Evolutionary conservation across 768 basidiomycete genomes (phyloP).

Genomic region (Podaxis mareebaensis): DNA sequence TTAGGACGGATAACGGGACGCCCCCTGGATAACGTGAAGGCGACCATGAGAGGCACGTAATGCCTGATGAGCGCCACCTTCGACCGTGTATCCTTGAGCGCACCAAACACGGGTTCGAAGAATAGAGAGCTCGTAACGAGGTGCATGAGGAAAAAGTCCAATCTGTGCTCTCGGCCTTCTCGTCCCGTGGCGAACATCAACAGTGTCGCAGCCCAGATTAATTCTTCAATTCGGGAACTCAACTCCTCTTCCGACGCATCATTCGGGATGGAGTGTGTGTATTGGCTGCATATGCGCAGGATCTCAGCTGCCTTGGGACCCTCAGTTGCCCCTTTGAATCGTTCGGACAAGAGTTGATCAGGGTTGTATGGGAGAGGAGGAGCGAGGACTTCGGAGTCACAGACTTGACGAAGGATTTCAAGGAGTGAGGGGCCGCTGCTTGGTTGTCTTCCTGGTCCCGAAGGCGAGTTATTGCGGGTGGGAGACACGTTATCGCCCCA

Average conservation of each 20-base stretch:
- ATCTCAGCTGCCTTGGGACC: conserved; percentile 47
- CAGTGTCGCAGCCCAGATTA: conserved; percentile 48
- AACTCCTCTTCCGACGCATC: conserved; percentile 34
- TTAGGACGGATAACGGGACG: conserved; percentile 52
- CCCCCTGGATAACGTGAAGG: conserved; percentile 40
- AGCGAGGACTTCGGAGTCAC: conserved; percentile 47
- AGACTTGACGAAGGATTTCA: conserved; percentile 49
- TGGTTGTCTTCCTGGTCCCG: conserved; percentile 22
- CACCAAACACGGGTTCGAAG: conserved; percentile 41
- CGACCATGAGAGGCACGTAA: conserved; percentile 38
- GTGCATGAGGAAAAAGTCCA: conserved; percentile 65
- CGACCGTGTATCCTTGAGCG: conserved; percentile 31
- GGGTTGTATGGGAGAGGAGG: conserved; percentile 57
- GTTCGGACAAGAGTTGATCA: conserved; percentile 38
- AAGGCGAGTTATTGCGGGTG: conserved; percentile 3
- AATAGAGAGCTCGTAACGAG: conserved; percentile 53
- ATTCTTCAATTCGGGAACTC: conserved; percentile 46
- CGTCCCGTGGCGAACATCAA: conserved; percentile 49
- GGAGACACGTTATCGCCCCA: not conserved
- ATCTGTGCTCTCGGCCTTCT: conserved; percentile 44
- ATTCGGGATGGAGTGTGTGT: conserved; percentile 31
- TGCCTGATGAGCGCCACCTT: conserved; percentile 48
- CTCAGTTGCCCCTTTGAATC: conserved; percentile 32
- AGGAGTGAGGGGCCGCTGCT: conserved; percentile 38
- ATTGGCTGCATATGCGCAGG: conserved; percentile 40